These are phyloP conservation scores for Craterostigma plantagineum DNA, from an alignment of 257 asterid species.

Conservation along the genomic window DNA sequence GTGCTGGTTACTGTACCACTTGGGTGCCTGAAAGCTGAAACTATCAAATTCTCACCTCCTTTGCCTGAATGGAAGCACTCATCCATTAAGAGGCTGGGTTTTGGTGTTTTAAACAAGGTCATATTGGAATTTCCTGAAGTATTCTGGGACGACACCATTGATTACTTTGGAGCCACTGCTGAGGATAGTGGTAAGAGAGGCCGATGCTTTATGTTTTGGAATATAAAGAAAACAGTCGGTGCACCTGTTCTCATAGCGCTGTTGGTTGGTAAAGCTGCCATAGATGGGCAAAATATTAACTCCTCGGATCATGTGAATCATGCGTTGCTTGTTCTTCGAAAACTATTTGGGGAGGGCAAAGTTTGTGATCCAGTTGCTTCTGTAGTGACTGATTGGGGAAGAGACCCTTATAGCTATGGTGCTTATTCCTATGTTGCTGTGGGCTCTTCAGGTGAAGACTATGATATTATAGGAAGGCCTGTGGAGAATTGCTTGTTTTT, in stretches of 20 bases:
- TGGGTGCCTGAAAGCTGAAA: slow-evolving; percentile 89
- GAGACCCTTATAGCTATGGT: slow-evolving; percentile 86
- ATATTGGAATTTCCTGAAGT: slow-evolving; percentile 85
- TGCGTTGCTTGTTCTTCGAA: slow-evolving; percentile 75
- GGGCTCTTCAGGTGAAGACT: slow-evolving; percentile 98
- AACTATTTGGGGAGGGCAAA: slow-evolving; percentile 72
- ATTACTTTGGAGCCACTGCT: slow-evolving; percentile 96
- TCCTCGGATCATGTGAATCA: slow-evolving; percentile 65
- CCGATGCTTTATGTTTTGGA: slow-evolving; percentile 98
- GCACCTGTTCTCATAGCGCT: slow-evolving; percentile 97
- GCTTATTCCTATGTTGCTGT: slow-evolving; percentile 99
- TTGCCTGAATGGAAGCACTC: slow-evolving; percentile 74
- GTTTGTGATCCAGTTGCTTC: slow-evolving; percentile 89
- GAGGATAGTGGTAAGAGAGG: slow-evolving; percentile 77
- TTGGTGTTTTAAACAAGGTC: slow-evolving; percentile 93
- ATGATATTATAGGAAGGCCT: slow-evolving; percentile 88
- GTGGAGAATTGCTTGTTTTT: slow-evolving; percentile 79
- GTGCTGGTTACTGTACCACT: slow-evolving; percentile 87
- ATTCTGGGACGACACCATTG: slow-evolving; percentile 90
- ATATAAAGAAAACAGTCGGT: slow-evolving; percentile 93
- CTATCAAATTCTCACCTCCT: slow-evolving; percentile 74
- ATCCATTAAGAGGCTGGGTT: slow-evolving; percentile 78
- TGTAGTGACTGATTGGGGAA: slow-evolving; percentile 98
- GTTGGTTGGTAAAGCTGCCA: slow-evolving; percentile 94
- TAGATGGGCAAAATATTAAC: slow-evolving; percentile 54